A percentile compares a stretch with the other conserved stretches of the same genome.
phyloP scores from a whole-genome alignment of 371 early-diverging fungal species.

The Rhizopus sp. region DNA sequence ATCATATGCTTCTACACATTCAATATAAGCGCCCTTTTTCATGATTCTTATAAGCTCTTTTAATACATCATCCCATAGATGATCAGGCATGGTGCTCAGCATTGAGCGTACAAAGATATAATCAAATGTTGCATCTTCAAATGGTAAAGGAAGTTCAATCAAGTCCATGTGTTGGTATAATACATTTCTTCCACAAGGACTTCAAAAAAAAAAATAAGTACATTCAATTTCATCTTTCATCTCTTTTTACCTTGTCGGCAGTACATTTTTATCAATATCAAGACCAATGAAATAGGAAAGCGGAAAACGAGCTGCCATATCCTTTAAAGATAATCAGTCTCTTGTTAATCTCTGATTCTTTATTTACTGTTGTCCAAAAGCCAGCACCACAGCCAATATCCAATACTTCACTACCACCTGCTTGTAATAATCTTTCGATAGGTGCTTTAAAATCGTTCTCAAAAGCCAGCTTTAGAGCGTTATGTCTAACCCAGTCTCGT shows the following conservation, averaged over 20 bases:
- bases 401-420: constrained; percentile 46
- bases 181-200: constrained; percentile 24
- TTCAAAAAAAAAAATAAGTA: background rate
- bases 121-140: constrained; percentile 43
- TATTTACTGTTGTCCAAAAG: constrained; percentile 44
- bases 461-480: constrained; percentile 43
- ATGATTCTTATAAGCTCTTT: constrained; percentile 41
- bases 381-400: constrained; percentile 51
- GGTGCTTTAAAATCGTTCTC: constrained; percentile 50
- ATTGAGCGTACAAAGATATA: constrained; percentile 48
- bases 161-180: constrained; percentile 39
- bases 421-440: constrained; percentile 31
- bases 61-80: constrained; percentile 39
- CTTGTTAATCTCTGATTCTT: background rate
- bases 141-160: constrained; percentile 41
- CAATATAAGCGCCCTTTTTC: constrained; percentile 51
- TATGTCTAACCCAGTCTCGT: constrained; percentile 45
- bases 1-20: constrained; percentile 48
- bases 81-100: constrained; percentile 41
- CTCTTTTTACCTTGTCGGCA: constrained; percentile 34
- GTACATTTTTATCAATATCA: constrained; percentile 41
- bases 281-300: constrained; percentile 48
- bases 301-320: constrained; percentile 42
- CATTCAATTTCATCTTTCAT: background rate
- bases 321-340: constrained; percentile 22